Evolutionary conservation across 192 early-diverging fungal genomes (phyloP).

Genomic region (Backusella morwellensis): DNA sequence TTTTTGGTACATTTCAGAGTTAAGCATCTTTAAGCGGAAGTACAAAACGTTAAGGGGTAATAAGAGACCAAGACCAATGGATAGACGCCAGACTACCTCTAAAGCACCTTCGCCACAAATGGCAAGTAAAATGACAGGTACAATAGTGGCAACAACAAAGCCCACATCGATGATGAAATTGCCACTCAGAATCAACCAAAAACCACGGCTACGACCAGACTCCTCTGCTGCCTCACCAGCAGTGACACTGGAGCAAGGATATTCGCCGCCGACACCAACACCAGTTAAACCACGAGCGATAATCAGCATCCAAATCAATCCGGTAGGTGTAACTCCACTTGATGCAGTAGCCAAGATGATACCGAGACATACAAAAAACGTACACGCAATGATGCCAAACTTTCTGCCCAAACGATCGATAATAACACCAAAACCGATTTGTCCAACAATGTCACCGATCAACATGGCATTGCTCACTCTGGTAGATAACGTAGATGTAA

Average conservation of each 20-base stretch:
- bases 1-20: conserved; percentile 49
- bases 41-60: conserved; percentile 44
- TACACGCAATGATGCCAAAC: conserved; percentile 46
- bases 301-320: conserved; percentile 43
- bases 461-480: conserved; percentile 46
- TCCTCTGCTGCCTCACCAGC: conserved; percentile 53
- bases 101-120: conserved; percentile 41
- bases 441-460: conserved; percentile 47
- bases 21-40: conserved; percentile 58
- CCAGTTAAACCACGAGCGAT: conserved; percentile 32
- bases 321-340: conserved; percentile 32
- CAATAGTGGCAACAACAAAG: conserved; percentile 41
- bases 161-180: conserved; percentile 48
- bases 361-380: conserved; percentile 36
- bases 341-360: conserved; percentile 41
- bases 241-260: conserved; percentile 49
- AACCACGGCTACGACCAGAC: conserved; percentile 42
- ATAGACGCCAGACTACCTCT: conserved; percentile 47
- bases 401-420: conserved; percentile 52
- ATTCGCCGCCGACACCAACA: conserved; percentile 51
- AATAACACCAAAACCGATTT: conserved; percentile 44
- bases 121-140: conserved; percentile 39
- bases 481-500: conserved; percentile 34
- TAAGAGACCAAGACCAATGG: conserved; percentile 50
- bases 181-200: conserved; percentile 46